Percentiles rank a stretch among this genome's conserved stretches.
Evolutionary conservation across 495 filamentous ascomycete species (phyloP).

Genomic region (Hypoxylon crocopeplum): DNA sequence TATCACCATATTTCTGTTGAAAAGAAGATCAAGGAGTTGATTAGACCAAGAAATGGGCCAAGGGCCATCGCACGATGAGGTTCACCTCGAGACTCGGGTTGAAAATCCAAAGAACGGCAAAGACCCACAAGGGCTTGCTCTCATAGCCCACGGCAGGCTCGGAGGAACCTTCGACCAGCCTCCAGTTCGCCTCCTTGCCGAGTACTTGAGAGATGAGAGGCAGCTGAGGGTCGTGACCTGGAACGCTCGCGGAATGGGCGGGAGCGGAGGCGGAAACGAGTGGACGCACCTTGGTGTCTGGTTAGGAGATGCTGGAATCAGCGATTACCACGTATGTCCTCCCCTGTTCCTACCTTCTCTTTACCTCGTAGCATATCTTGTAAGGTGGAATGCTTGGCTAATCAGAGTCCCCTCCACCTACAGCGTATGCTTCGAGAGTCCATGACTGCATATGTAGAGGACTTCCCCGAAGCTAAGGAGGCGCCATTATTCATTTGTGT

Average conservation of each 20-base stretch:
- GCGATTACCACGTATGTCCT: slow-evolving; percentile 28
- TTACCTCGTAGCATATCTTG: neutral
- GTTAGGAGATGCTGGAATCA: slow-evolving; percentile 24
- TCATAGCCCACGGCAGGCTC: slow-evolving; percentile 28
- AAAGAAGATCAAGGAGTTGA: too few relatives aligned
- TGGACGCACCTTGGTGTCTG: slow-evolving; percentile 59
- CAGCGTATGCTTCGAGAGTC: slow-evolving; percentile 36
- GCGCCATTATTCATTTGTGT: slow-evolving; percentile 34
- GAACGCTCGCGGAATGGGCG: slow-evolving; percentile 72
- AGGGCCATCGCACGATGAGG: slow-evolving; percentile 17
- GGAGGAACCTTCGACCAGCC: slow-evolving; percentile 33
- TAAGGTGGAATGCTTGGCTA: neutral
- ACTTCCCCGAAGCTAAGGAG: slow-evolving; percentile 17
- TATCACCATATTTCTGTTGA: too few relatives aligned
- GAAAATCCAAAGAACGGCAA: slow-evolving; percentile 22
- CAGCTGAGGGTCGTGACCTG: slow-evolving; percentile 72
- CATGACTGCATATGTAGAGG: slow-evolving; percentile 16
- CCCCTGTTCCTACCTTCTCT: too few relatives aligned
- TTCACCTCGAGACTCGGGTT: slow-evolving; percentile 37
- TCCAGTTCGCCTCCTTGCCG: slow-evolving; percentile 30
- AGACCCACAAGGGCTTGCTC: slow-evolving; percentile 24
- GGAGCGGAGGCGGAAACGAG: slow-evolving; percentile 74
- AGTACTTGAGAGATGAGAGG: slow-evolving; percentile 27
- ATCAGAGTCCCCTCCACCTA: neutral
- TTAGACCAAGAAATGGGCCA: slow-evolving; percentile 33